Evolutionary conservation across 768 basidiomycete species (phyloP).

Genomic region (Rhodotorula kratochvilovae): DNA sequence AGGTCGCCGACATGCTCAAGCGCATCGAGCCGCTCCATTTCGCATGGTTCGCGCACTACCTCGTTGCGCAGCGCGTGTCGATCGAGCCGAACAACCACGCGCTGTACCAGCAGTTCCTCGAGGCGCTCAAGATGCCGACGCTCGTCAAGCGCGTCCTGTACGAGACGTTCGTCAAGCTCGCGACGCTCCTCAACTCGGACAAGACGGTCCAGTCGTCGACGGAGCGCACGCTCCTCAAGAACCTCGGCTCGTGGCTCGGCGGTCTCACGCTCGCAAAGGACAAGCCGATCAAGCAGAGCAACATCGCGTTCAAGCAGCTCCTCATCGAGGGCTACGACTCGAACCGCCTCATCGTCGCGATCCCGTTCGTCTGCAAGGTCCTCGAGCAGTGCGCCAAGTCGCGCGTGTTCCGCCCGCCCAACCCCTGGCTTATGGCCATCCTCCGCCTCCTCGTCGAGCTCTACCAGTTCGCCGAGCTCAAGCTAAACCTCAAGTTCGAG

Average conservation of each 20-base stretch:
- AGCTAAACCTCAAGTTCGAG: conserved; percentile 95
- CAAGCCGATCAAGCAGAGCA: conserved; percentile 84
- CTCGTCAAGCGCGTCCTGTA: conserved; percentile 78
- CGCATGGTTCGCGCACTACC: conserved; percentile 95
- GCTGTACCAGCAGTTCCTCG: conserved; percentile 88
- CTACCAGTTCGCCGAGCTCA: conserved; percentile 94
- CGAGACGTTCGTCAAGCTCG: conserved; percentile 86
- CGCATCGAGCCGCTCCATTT: conserved; percentile 78
- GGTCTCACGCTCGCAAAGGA: conserved; percentile 87
- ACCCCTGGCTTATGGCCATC: conserved; percentile 97
- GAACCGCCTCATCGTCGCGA: conserved; percentile 83
- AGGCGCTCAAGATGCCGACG: conserved; percentile 65
- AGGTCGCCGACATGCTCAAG: conserved; percentile 77
- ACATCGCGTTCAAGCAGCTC: conserved; percentile 95
- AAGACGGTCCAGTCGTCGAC: conserved; percentile 76
- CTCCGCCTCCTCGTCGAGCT: conserved; percentile 84
- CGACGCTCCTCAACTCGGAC: conserved; percentile 81
- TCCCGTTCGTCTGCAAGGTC: conserved; percentile 96
- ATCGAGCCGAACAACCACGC: conserved; percentile 96
- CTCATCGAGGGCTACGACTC: conserved; percentile 91
- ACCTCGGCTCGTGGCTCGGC: conserved; percentile 91
- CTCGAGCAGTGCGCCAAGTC: conserved; percentile 85
- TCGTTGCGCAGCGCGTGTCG: conserved; percentile 91
- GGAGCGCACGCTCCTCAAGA: conserved; percentile 83
- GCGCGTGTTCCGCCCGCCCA: conserved; percentile 88